phyloP scores from a whole-genome alignment of 169 alveolate species.

The Plasmodium malariae region DNA sequence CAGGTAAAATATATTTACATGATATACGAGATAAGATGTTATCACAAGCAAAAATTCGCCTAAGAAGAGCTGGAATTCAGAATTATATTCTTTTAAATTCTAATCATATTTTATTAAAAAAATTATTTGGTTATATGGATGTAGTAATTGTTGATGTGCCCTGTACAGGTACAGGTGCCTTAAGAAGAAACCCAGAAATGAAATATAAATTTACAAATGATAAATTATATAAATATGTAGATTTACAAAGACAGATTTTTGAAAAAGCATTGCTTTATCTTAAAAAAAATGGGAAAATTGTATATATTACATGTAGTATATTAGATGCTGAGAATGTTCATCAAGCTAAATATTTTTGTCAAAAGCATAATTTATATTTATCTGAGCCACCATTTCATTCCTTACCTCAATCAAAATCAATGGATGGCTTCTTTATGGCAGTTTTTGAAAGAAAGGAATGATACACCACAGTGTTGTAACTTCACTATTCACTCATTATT shows the following conservation, averaged over 20 bases:
- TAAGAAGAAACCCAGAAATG: slow-evolving; percentile 95
- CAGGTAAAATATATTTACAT: slow-evolving; percentile 93
- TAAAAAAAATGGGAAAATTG: slow-evolving; percentile 91
- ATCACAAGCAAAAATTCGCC: slow-evolving; percentile 91
- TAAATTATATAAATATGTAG: slow-evolving; percentile 77
- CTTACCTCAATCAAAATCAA: slow-evolving; percentile 92
- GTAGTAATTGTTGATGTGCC: slow-evolving; percentile 95
- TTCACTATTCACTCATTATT: too few species aligned
- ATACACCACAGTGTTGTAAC: too few species aligned
- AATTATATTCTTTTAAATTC: slow-evolving; percentile 89
- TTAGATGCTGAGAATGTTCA: slow-evolving; percentile 89
- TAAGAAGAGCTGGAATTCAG: slow-evolving; percentile 93
- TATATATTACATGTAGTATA: slow-evolving; percentile 92
- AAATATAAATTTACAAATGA: slow-evolving; percentile 90
- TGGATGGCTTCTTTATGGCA: slow-evolving; percentile 96
- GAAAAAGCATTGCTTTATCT: slow-evolving; percentile 85
- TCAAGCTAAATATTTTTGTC: slow-evolving; percentile 86
- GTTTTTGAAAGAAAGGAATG: slow-evolving; percentile 82
- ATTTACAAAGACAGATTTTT: slow-evolving; percentile 86
- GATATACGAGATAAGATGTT: slow-evolving; percentile 84
- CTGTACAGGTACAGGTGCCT: slow-evolving; percentile 95
- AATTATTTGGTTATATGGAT: slow-evolving; percentile 89
- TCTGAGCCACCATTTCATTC: slow-evolving; percentile 90
- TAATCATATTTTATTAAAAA: slow-evolving; percentile 77
- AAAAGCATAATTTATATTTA: slow-evolving; percentile 85